Evolutionary conservation across 345 rosid species (phyloP), one percentile per base, ranked within the genome.

Genomic region (Rhizophora apiculata): DNA sequence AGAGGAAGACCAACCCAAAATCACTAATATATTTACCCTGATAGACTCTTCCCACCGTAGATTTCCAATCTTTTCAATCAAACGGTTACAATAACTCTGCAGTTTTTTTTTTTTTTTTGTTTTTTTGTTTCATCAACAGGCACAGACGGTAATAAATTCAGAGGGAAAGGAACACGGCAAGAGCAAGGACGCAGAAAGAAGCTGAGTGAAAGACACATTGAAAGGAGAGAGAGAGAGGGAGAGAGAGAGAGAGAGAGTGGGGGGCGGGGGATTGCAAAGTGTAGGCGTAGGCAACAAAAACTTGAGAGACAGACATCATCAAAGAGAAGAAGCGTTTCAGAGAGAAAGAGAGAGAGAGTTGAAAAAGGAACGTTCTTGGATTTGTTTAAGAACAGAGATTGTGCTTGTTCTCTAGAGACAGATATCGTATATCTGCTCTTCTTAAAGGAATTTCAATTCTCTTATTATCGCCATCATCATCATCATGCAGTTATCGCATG

Each of bases 401-500:
- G 30, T 61, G 13, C 10, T 61, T 30, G 27, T 57, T 19, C 36
- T 37, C 43, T 16, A 54, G 7, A 31, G n/a, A n/a, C 21, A 30
- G 29, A 16, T 9, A 56, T 71, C 34, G 5, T 51, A 39, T 63
- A n/a, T 30, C 6, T 65, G 31, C 21, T 34, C 29, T 46, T 29
- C 29, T 43, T 11, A 56, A 21, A 46, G 48, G 30, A 37, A 27
- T 26, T 54, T 54, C 74, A 54, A 49, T 62, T 37, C 24, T 71
- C 8, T 66, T 2, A 5, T 56, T 6, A n/a, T 46, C 31, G 31
- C 6, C 13, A 10, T 52, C 62, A 64, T 69, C 73, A 60, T 53
- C 10, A 9, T 34, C 62, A 75, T 75, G 78, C 69, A 69, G 51
- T 64, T 74, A 0, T 64, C 78, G 58, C 36, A 34, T 36, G 74